phyloP scores from a whole-genome alignment of 2,329 filamentous ascomycete species.

The Penicillium sp. region DNA sequence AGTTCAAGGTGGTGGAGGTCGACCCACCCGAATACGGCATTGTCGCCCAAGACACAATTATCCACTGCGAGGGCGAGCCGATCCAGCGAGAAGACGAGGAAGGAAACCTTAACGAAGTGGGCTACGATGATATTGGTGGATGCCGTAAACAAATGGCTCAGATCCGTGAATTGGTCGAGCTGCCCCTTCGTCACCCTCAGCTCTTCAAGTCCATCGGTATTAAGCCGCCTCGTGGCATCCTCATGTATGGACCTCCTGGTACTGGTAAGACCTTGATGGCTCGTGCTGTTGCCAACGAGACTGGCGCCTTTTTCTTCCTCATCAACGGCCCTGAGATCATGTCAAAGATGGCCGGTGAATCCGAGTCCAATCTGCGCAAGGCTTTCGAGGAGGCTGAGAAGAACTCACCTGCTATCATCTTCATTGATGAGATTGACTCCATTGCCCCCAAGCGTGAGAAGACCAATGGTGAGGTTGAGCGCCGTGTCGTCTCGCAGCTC shows the following conservation, averaged over 20 bases:
- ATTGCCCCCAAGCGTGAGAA: constrained; percentile 99
- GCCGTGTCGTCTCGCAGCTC: constrained; percentile 95
- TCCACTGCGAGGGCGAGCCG: constrained; percentile 94
- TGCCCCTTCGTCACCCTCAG: constrained; percentile 92
- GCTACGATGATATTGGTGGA: constrained; percentile 98
- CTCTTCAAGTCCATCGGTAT: constrained; percentile 99
- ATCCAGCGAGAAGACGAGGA: constrained; percentile 99
- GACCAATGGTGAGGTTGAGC: constrained; percentile 98
- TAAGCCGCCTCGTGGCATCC: constrained; percentile 95
- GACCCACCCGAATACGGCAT: constrained; percentile 98
- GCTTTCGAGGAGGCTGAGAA: constrained; percentile 99
- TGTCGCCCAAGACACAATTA: constrained; percentile 96
- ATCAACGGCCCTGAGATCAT: constrained; percentile 99
- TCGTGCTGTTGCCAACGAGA: constrained; percentile 96
- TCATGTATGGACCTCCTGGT: constrained; percentile 94
- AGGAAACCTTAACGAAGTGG: constrained; percentile 97
- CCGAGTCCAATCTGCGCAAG: constrained; percentile 94
- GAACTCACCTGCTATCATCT: constrained; percentile 98
- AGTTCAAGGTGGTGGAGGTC: constrained; percentile 99
- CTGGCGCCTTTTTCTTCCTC: constrained; percentile 97
- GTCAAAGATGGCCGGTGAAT: constrained; percentile 99
- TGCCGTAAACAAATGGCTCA: constrained; percentile 99
- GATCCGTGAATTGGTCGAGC: constrained; percentile 96
- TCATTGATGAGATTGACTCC: constrained; percentile 98
- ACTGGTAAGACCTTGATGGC: constrained; percentile 99